Evolutionary conservation across 1,139 yeast genomes (phyloP).

Genomic region (Saccharomyces hybrid): DNA sequence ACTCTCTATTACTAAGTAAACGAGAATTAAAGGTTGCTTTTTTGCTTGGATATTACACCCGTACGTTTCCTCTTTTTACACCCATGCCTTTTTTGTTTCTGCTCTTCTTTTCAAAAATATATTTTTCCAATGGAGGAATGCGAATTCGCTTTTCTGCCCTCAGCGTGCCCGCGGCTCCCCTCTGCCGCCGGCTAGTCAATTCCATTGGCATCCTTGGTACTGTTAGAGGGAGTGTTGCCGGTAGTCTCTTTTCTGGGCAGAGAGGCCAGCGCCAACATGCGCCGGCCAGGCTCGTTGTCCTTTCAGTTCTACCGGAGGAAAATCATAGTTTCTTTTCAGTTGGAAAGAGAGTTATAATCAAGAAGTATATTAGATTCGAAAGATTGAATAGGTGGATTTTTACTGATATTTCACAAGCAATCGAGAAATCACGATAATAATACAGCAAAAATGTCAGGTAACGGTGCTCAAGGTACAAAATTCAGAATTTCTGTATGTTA

Average conservation of each 20-base stretch:
- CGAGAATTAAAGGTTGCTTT: neutral
- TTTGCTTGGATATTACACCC: neutral
- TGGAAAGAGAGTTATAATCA: constrained; percentile 1
- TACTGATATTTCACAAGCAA: neutral
- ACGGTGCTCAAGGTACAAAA: constrained; percentile 99
- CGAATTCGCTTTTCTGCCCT: neutral
- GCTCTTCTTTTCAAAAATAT: neutral
- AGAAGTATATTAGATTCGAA: neutral
- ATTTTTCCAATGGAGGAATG: neutral
- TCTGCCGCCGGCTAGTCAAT: neutral
- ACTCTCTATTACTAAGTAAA: neutral
- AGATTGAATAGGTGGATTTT: neutral
- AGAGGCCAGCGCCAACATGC: neutral
- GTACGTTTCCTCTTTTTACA: neutral
- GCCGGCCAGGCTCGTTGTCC: neutral
- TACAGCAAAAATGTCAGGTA: constrained; percentile 57
- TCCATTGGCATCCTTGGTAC: too few species aligned
- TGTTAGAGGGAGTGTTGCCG: too few species aligned
- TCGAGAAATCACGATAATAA: constrained; percentile 8
- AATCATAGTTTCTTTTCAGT: neutral
- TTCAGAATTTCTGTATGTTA: constrained; percentile 96
- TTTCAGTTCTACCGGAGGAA: neutral
- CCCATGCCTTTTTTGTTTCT: neutral
- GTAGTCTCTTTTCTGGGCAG: neutral
- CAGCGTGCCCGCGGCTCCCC: neutral